phyloP scores from a whole-genome alignment of 306 rosid genomes.

The Pueraria montana region DNA sequence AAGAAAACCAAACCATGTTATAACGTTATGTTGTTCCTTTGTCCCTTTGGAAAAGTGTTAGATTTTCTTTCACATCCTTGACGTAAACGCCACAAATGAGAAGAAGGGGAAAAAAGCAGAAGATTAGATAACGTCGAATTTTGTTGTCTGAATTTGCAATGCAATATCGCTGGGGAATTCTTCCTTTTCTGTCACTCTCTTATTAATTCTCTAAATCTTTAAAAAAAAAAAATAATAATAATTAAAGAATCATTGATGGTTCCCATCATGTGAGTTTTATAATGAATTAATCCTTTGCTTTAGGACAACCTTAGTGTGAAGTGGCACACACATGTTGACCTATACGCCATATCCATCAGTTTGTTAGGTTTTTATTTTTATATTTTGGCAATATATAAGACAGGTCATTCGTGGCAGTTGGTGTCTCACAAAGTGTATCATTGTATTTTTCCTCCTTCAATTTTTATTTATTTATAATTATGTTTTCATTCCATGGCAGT shows the following conservation, averaged over 20 bases:
- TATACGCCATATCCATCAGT: constrained; percentile 3
- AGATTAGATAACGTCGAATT: constrained; percentile 36
- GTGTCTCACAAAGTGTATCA: constrained; percentile 43
- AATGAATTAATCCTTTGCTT: neutral
- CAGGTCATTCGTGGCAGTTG: constrained; percentile 34
- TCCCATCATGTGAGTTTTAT: constrained; percentile 10
- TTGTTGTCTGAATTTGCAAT: constrained; percentile 36
- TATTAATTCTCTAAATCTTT: constrained; percentile 2
- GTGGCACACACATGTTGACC: constrained; percentile 29
- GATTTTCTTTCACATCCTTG: constrained; percentile 54
- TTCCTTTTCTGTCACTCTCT: constrained; percentile 1
- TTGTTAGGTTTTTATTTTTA: neutral
- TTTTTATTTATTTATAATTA: neutral
- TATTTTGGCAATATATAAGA: neutral
- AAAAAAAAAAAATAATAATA: neutral
- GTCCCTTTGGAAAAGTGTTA: constrained; percentile 46
- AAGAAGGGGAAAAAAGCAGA: neutral
- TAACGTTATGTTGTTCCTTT: constrained; percentile 27
- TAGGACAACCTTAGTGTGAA: neutral
- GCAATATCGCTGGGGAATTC: constrained; percentile 13
- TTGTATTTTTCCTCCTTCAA: constrained; percentile 30
- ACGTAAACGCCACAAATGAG: constrained; percentile 72
- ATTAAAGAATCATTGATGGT: constrained; percentile 20
- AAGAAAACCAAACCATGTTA: constrained; percentile 40
- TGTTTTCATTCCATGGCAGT: constrained; percentile 33